Evolutionary conservation across 2,329 filamentous ascomycete species (phyloP).

Genomic region (Cladosporium sp.): DNA sequence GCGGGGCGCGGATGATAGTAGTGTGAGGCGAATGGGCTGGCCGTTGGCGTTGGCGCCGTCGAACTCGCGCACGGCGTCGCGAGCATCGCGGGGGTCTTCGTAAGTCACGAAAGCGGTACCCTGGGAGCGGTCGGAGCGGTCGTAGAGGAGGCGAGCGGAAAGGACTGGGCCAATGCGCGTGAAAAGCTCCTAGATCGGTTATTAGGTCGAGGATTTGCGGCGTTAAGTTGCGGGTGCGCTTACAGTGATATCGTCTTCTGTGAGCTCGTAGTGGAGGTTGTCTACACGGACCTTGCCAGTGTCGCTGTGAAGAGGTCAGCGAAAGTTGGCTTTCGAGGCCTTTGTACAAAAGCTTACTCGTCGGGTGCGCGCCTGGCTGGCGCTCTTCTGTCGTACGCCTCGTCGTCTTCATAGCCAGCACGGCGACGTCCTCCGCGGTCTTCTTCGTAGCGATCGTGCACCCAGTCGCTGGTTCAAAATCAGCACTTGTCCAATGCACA

Average conservation of each 20-base stretch:
- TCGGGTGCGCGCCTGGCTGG: constrained; percentile 14
- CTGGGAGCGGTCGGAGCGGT: constrained; percentile 84
- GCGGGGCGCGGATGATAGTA: constrained; percentile 58
- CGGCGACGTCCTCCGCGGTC: constrained; percentile 27
- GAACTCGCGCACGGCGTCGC: constrained; percentile 73
- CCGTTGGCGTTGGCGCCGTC: constrained; percentile 89
- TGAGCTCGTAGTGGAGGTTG: constrained; percentile 90
- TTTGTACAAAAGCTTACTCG: not conserved
- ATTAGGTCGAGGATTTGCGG: not conserved
- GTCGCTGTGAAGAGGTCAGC: constrained; percentile 1
- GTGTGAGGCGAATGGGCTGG: constrained; percentile 70
- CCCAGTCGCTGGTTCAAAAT: constrained; percentile 70
- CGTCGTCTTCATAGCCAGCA: constrained; percentile 10
- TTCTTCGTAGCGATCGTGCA: constrained; percentile 58
- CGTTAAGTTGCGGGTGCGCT: constrained; percentile 21
- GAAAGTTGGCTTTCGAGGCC: not conserved
- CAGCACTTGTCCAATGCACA: constrained; percentile 21
- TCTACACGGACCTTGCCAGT: constrained; percentile 72
- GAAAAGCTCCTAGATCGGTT: constrained; percentile 68
- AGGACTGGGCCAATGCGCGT: constrained; percentile 70
- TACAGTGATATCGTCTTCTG: constrained; percentile 79
- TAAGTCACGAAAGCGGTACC: constrained; percentile 85
- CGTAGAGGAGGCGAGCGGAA: constrained; percentile 73
- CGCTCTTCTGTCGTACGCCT: constrained; percentile 9
- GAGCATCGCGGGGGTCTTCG: constrained; percentile 67